phyloP scores from a whole-genome alignment of 345 rosid species.

The Balakata baccata region DNA sequence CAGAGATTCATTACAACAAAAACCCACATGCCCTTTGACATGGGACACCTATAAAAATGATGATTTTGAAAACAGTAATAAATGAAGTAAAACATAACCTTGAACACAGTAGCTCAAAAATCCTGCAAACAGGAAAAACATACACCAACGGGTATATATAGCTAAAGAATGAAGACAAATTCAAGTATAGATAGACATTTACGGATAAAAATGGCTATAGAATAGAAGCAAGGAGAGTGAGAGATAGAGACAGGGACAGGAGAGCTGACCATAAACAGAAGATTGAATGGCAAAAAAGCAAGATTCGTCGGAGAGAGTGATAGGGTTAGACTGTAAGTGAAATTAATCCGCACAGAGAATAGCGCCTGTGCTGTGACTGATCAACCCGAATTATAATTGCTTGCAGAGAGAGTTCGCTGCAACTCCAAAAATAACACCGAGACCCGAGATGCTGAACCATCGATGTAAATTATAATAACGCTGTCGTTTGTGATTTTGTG shows the following conservation, averaged over 20 bases:
- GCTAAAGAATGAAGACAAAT: not conserved
- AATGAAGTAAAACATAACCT: not conserved
- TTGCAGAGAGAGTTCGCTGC: not conserved
- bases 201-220: not conserved
- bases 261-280: constrained; percentile 10
- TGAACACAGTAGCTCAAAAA: not conserved
- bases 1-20: not conserved
- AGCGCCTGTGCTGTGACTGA: not conserved
- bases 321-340: not conserved
- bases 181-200: not conserved
- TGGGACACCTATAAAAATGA: not conserved
- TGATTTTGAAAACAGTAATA: not conserved
- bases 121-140: not conserved
- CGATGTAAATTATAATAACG: not conserved
- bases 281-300: too few relatives aligned
- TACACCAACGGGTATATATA: not conserved
- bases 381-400: not conserved
- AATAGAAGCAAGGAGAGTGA: not conserved
- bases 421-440: not conserved
- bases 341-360: not conserved
- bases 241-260: not conserved
- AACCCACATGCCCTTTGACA: not conserved
- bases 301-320: not conserved
- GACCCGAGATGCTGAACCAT: not conserved
- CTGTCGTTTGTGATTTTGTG: not conserved